Evolutionary conservation across 2,329 filamentous ascomycete genomes (phyloP).

Genomic region (Thelonectria discophora): DNA sequence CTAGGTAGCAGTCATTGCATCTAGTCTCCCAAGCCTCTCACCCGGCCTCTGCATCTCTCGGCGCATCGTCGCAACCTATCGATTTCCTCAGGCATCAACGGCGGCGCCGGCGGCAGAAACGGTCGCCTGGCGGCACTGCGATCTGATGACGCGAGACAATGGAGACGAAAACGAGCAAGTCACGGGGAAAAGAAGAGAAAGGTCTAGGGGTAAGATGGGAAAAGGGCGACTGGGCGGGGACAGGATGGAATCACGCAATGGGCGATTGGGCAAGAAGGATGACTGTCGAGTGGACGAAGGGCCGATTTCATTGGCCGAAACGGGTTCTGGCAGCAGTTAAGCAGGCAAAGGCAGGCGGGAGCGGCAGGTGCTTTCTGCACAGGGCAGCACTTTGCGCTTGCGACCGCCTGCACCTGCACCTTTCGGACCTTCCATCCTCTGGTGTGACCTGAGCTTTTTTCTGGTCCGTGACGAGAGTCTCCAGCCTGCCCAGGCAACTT

Average conservation of each 20-base stretch:
- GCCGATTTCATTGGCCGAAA: neutral
- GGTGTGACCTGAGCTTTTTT: neutral
- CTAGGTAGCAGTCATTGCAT: neutral
- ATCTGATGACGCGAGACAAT: conserved; percentile 3
- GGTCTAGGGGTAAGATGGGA: neutral
- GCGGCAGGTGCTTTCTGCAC: too few relatives aligned
- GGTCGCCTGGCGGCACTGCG: conserved; percentile 4
- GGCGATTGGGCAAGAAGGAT: neutral
- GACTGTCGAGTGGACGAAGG: neutral
- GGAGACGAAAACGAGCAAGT: conserved; percentile 8
- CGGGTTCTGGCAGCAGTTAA: neutral
- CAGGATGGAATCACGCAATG: conserved; percentile 9
- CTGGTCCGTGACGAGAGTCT: neutral
- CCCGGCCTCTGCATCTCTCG: neutral
- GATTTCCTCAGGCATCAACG: neutral
- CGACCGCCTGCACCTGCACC: neutral
- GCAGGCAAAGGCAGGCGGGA: too few relatives aligned
- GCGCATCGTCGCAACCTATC: neutral
- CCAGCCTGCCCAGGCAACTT: neutral
- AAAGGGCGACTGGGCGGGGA: conserved; percentile 2
- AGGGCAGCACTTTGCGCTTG: too few relatives aligned
- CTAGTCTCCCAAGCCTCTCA: neutral
- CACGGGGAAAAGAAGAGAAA: neutral
- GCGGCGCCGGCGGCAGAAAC: conserved; percentile 19
- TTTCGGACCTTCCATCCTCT: neutral